These are phyloP conservation scores for Ramaria sp. DNA, from an alignment of 768 basidiomycete species.

Conservation along the genomic window DNA sequence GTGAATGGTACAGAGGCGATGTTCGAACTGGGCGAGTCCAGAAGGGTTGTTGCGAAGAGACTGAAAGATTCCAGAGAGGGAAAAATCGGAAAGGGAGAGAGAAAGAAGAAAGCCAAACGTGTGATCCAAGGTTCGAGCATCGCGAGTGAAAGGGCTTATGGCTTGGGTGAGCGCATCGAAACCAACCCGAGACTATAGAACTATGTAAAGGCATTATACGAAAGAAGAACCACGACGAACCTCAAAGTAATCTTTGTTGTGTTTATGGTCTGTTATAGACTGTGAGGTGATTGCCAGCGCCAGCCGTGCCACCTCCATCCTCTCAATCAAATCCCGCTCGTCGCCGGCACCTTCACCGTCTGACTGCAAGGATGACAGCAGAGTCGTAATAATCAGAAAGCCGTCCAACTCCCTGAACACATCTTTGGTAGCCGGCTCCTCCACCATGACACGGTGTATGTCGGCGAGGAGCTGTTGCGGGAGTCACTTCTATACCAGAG, in stretches of 20 bases:
- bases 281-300: conserved; percentile 57
- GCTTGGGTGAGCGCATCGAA: conserved; percentile 56
- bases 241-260: conserved; percentile 56
- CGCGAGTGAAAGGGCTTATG: conserved; percentile 38
- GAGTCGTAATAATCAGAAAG: conserved; percentile 63
- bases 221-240: conserved; percentile 28
- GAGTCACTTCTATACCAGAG: not conserved
- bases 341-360: conserved; percentile 14
- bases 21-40: conserved; percentile 29
- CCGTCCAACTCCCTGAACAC: conserved; percentile 78
- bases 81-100: conserved; percentile 56
- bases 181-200: conserved; percentile 43
- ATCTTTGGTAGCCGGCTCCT: conserved; percentile 56
- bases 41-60: conserved; percentile 21
- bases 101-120: conserved; percentile 60
- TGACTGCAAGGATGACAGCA: conserved; percentile 49
- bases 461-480: conserved; percentile 45
- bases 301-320: conserved; percentile 45
- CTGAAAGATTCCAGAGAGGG: conserved; percentile 43
- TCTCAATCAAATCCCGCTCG: conserved; percentile 26
- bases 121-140: conserved; percentile 37
- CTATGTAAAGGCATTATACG: not conserved
- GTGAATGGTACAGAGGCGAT: conserved; percentile 37
- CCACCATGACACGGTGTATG: conserved; percentile 55
- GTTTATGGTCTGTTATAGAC: conserved; percentile 43